A percentile compares a stretch with the other conserved stretches of the same genome.
Evolutionary conservation across 192 early-diverging fungal genomes (phyloP).

Genomic region (Coemansia sp.): DNA sequence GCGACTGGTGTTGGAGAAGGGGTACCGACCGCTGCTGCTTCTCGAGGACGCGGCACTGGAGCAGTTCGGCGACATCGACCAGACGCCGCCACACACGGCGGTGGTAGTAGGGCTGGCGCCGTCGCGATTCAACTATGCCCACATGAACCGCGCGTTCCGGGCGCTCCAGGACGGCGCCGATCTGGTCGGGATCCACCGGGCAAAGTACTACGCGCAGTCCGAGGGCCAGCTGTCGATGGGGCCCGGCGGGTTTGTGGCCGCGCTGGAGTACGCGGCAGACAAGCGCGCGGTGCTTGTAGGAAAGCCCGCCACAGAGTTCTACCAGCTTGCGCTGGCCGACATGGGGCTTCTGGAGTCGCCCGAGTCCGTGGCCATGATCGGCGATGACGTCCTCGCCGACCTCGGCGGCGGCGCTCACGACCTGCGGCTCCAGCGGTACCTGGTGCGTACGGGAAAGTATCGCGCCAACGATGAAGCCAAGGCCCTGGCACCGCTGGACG

Average conservation of each 20-base stretch:
- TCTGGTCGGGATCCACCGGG: slow-evolving; percentile 83
- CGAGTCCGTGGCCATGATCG: slow-evolving; percentile 74
- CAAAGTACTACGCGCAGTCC: slow-evolving; percentile 69
- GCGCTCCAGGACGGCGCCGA: slow-evolving; percentile 62
- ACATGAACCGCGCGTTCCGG: slow-evolving; percentile 78
- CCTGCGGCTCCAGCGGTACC: slow-evolving; percentile 64
- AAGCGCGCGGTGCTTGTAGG: slow-evolving; percentile 71
- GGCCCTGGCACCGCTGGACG: slow-evolving; percentile 49
- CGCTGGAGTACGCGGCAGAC: slow-evolving; percentile 77
- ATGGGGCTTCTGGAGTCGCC: slow-evolving; percentile 59
- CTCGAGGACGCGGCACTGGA: slow-evolving; percentile 69
- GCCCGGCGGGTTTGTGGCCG: slow-evolving; percentile 86
- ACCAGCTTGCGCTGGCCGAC: slow-evolving; percentile 71
- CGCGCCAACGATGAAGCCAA: slow-evolving; percentile 66
- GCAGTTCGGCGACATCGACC: slow-evolving; percentile 67
- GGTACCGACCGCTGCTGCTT: slow-evolving; percentile 71
- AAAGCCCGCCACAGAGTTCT: slow-evolving; percentile 78
- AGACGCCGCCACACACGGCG: slow-evolving; percentile 61
- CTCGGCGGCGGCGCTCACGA: slow-evolving; percentile 76
- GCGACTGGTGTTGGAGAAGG: slow-evolving; percentile 55
- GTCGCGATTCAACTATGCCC: slow-evolving; percentile 39
- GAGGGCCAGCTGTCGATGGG: slow-evolving; percentile 68
- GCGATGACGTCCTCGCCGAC: slow-evolving; percentile 84
- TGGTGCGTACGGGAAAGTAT: slow-evolving; percentile 86
- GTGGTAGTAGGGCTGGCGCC: slow-evolving; percentile 87